phyloP scores from a whole-genome alignment of 768 basidiomycete genomes.

The Pleurotus platypus region DNA sequence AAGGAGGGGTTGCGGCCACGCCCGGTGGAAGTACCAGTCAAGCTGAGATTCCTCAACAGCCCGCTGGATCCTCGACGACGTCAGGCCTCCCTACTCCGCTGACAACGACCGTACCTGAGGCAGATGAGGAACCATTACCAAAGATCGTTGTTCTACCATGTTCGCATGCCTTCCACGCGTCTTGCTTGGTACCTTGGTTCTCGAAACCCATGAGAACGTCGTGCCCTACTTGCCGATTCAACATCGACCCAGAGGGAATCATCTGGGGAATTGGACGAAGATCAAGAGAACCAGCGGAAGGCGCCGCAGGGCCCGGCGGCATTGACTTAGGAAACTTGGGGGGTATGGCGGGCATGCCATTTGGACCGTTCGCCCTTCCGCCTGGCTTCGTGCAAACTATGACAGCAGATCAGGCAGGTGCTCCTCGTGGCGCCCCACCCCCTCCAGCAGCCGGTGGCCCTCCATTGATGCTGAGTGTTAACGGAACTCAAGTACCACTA shows the following conservation, averaged over 20 bases:
- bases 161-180: conserved; percentile 77
- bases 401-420: too few species aligned
- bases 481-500: not conserved
- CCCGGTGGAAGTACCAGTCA: conserved; percentile 4
- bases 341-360: not conserved
- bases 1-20: too few species aligned
- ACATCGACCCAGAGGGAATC: conserved; percentile 76
- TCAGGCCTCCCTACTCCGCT: not conserved
- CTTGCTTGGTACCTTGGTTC: conserved; percentile 82
- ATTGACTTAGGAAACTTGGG: not conserved
- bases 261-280: conserved; percentile 39
- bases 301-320: conserved; percentile 1
- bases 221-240: conserved; percentile 80
- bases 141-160: conserved; percentile 72
- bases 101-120: not conserved
- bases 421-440: too few species aligned
- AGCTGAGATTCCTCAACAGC: conserved; percentile 1
- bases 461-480: not conserved
- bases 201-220: conserved; percentile 75
- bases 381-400: too few species aligned
- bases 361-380: not conserved
- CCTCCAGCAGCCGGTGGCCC: too few species aligned
- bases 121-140: conserved; percentile 18
- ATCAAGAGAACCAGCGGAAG: conserved; percentile 8
- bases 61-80: conserved; percentile 8